Conservation (phyloP, 441 rosid species). For the Theobroma grandiflorum region DNA sequence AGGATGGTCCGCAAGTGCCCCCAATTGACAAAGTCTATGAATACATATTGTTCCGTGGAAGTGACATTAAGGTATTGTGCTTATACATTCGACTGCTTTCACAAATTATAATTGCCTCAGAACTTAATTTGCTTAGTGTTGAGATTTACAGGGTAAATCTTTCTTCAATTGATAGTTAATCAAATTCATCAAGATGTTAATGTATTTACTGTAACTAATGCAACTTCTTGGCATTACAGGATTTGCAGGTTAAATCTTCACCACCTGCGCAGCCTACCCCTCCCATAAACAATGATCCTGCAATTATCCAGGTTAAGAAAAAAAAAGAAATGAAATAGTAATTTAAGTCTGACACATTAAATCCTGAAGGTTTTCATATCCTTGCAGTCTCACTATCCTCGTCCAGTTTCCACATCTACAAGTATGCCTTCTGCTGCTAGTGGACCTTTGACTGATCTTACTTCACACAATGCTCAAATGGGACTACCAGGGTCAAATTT, state of each 20-base stretch:
- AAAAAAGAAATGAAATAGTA: background rate
- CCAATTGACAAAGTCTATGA: slow-evolving; percentile 82
- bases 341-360: slow-evolving; percentile 22
- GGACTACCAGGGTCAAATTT: slow-evolving; percentile 73
- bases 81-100: background rate
- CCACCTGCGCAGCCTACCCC: slow-evolving; percentile 77
- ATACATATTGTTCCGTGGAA: slow-evolving; percentile 92
- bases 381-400: slow-evolving; percentile 91
- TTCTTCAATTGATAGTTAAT: background rate
- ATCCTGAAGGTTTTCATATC: slow-evolving; percentile 25
- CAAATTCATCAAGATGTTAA: background rate
- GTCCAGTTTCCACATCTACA: slow-evolving; percentile 58
- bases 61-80: slow-evolving; percentile 82
- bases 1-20: slow-evolving; percentile 84
- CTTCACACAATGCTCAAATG: slow-evolving; percentile 61
- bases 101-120: background rate
- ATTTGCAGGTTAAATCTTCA: slow-evolving; percentile 94
- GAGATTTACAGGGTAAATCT: background rate
- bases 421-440: slow-evolving; percentile 63
- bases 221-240: slow-evolving; percentile 51
- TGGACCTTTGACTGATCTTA: slow-evolving; percentile 61
- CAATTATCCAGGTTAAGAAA: slow-evolving; percentile 82
- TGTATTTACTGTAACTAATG: slow-evolving; percentile 1
- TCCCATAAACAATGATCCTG: slow-evolving; percentile 85
- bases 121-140: background rate